These are phyloP conservation scores for Urtica urens DNA, from an alignment of 306 rosid genomes.

Conservation along the genomic window DNA sequence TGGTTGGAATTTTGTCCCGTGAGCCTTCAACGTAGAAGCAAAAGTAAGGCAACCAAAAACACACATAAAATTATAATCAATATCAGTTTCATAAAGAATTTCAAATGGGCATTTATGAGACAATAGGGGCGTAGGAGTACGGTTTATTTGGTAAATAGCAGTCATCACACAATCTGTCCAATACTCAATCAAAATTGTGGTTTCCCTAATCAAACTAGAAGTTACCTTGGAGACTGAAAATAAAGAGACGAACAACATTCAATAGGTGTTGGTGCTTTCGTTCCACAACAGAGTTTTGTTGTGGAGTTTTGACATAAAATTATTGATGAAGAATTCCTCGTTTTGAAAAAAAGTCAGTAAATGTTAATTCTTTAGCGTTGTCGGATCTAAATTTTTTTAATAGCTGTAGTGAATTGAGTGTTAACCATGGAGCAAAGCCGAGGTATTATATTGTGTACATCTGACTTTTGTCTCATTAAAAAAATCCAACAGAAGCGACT, in stretches of 20 bases:
- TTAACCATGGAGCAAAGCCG: neutral
- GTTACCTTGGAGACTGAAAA: neutral
- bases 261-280: neutral
- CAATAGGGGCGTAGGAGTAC: neutral
- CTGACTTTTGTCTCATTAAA: neutral
- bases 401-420: neutral
- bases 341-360: neutral
- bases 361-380: neutral
- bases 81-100: neutral
- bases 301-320: constrained; percentile 3
- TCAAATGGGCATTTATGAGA: neutral
- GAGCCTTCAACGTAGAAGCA: neutral
- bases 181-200: neutral
- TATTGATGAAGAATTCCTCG: neutral
- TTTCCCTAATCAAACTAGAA: too few relatives aligned
- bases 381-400: neutral
- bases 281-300: neutral
- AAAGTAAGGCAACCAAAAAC: neutral
- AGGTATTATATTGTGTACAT: neutral
- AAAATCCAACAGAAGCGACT: neutral
- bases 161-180: neutral
- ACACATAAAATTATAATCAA: neutral
- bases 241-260: neutral
- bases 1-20: neutral
- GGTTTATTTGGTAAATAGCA: neutral